Evolutionary conservation across 2,329 filamentous ascomycete genomes (phyloP).

Genomic region (Aspergillus novoparasiticus): DNA sequence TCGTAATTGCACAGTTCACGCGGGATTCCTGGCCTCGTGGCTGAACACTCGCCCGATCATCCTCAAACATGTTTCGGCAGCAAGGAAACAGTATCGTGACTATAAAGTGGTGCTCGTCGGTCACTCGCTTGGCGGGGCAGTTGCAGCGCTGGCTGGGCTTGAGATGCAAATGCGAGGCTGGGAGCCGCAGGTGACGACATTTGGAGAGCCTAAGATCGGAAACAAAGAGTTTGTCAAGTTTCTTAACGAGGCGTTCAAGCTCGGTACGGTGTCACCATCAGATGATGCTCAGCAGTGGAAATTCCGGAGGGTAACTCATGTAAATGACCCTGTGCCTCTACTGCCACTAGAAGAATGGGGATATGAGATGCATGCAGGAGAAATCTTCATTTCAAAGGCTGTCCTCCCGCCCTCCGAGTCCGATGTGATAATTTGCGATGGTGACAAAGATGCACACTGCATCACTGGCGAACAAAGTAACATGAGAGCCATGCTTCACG

Average conservation of each 20-base stretch:
- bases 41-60: slow-evolving; percentile 70
- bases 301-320: slow-evolving; percentile 82
- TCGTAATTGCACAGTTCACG: slow-evolving; percentile 86
- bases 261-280: slow-evolving; percentile 10
- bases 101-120: slow-evolving; percentile 80
- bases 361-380: slow-evolving; percentile 80
- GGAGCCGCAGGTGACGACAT: slow-evolving; percentile 80
- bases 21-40: slow-evolving; percentile 88
- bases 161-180: slow-evolving; percentile 79
- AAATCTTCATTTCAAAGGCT: slow-evolving; percentile 79
- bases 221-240: slow-evolving; percentile 57
- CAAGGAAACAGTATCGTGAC: slow-evolving; percentile 64
- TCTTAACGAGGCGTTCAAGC: slow-evolving; percentile 56
- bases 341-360: slow-evolving; percentile 88
- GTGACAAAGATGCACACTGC: slow-evolving; percentile 71
- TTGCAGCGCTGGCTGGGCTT: slow-evolving; percentile 82
- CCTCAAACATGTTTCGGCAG: slow-evolving; percentile 64
- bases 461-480: slow-evolving; percentile 61
- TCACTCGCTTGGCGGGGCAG: slow-evolving; percentile 89
- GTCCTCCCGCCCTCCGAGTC: slow-evolving; percentile 66
- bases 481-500: background rate
- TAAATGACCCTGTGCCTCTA: slow-evolving; percentile 83
- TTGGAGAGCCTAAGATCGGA: slow-evolving; percentile 76
- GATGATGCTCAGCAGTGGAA: slow-evolving; percentile 24
- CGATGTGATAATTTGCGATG: slow-evolving; percentile 73